Base-by-base conservation (phyloP, 768 basidiomycete species). In the Crassisporium funariophilum region DNA sequence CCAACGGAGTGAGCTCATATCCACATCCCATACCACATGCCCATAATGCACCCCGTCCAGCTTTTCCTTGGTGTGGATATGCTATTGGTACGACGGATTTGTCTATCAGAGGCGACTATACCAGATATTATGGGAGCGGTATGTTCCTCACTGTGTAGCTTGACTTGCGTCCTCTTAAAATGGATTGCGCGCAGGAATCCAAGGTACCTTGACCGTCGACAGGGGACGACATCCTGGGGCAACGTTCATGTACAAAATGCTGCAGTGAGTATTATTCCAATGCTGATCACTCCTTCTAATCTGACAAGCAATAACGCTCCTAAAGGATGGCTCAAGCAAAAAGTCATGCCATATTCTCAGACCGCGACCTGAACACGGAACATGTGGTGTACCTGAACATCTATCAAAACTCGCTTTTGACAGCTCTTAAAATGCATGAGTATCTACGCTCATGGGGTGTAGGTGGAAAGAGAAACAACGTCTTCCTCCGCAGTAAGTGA, bases 51-150 rank as follows among this genome's bases (percentile, higher is more conserved):
- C n/a, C 3, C 11, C 43, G 27, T 15, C 12, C 52, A 94, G 93
- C 71, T 33, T 98, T 99, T 62, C 87, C 92, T 2, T 99, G 94
- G 88, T 99, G 97, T 69, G 97, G 95, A 2, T 78, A 86, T 52
- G 60, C 84, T 43, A 88, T 99, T 56, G 68, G 93, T 58, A 88
- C 83, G 73, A 67, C 62, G 16, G 79, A 84, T 54, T 73, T 99
- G 24, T 89, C 91, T 8, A 74, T 98, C 19, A 77, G 84, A 8
- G 82, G 78, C 2, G 94, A 98, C 61, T 91, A 91, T 59, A 69
- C 77, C 2, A 79, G 92, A 51, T 89, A 84, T 58, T 66, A 74
- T 43, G 72, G 72, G 19, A 77, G 68, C 5, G 79, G 91, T 88
- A 58, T 50, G 79, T 65, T 17, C 19, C 17, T 37, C 34, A 35